Evolutionary conservation across 257 asterid genomes (phyloP), one percentile per base, ranked within the genome.

Genomic region (Sherardia arvensis): DNA sequence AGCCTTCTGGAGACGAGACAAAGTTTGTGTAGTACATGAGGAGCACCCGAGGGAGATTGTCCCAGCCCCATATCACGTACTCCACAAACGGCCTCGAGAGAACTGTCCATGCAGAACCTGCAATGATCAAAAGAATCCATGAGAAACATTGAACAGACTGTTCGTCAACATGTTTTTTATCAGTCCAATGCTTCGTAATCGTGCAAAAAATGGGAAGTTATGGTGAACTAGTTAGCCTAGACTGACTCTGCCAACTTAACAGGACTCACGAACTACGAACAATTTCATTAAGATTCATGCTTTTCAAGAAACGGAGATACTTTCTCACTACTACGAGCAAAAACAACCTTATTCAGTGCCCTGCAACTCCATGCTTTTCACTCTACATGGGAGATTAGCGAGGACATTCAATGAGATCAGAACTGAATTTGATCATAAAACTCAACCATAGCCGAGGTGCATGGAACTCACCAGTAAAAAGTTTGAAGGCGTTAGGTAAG

Each of bases 81-180:
- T 93, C 96, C 4, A 87, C 86, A 32, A 90, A 90, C 15, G 88
- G 79, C 3, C 97, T 91, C 2, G 99, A 87, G 60, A 90, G 73
- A 69, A 93, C 74, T 93, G 80, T 87, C 99, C 99, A 93, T 8
- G 97, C 99, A 3, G 97, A 93, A 69, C 99, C 97, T 93, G 93
- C 67, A 70, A 65, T 59, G 30, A 54, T 9, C 49, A 40, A 4
- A 5, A 55, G 22, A 43, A 1, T 27, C 10, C 48, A 11, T 53
- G 17, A 66, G 33, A 25, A 17, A 10, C 8, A 26, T n/a, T 10
- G 29, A 21, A 28, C 7, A 18, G 14, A 36, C 7, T 9, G 20
- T 6, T 21, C 38, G 55, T 25, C 8, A 7, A 8, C 56, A 7
- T 20, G 8, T 27, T 66, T 27, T n/a, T 4, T 0, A 17, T 45